Conservation (phyloP, 805 yeast species). For the Yamadazyma olivae region DNA sequence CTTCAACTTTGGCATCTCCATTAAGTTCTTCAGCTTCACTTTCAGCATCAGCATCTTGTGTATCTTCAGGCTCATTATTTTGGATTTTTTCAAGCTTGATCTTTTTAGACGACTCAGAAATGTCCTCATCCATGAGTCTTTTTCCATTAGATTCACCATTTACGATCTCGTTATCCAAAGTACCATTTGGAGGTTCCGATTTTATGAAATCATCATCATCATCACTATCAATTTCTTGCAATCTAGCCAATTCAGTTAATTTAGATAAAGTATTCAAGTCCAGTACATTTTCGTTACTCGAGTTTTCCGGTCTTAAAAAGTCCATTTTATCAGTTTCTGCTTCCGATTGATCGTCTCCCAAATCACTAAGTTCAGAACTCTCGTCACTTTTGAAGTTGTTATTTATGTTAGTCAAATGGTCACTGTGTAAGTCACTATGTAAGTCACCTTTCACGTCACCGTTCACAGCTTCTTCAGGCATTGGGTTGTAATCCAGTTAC, state of each 20-base stretch:
- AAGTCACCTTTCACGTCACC: too few species aligned
- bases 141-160: neutral
- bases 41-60: conserved; percentile 17
- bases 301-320: conserved; percentile 33
- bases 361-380: conserved; percentile 46
- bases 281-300: conserved; percentile 20
- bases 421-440: too few species aligned
- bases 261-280: conserved; percentile 39
- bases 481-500: too few species aligned
- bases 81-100: conserved; percentile 1
- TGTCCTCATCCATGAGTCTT: neutral
- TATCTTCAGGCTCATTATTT: conserved; percentile 3
- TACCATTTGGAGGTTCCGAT: neutral
- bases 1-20: neutral
- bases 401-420: too few species aligned
- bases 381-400: conserved; percentile 33
- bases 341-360: conserved; percentile 68
- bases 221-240: conserved; percentile 36
- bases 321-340: conserved; percentile 92
- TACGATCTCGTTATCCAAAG: neutral
- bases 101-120: neutral
- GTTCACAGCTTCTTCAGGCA: too few species aligned
- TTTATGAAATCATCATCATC: conserved; percentile 15
- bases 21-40: conserved; percentile 13
- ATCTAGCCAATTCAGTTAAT: conserved; percentile 40